Evolutionary conservation across 495 filamentous ascomycete species (phyloP), one percentile per base, ranked within the genome.

Genomic region (Aspergillus kassunensis): DNA sequence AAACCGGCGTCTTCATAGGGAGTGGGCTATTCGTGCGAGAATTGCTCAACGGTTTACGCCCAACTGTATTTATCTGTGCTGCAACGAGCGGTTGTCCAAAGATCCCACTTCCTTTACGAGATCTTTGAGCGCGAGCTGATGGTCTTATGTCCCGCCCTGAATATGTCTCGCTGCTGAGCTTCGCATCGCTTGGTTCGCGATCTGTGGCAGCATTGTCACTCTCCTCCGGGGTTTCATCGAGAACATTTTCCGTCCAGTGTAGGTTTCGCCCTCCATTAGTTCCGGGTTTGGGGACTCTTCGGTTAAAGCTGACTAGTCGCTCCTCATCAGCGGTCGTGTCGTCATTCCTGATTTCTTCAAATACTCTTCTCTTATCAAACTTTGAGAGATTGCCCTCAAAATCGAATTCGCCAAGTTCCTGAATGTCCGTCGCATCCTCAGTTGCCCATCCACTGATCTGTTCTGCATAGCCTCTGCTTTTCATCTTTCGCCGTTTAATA

Each of bases 401-500:
- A 69, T 97, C 91, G 55, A 97, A 97, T 53, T 97, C 92, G 1
- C 86, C 88, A 70, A 89, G 77, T 61, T 92, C 92, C 68, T 96
- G 92, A n/a, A 96, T 90, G 67, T 98, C 93, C 2, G 90, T 95
- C 20, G 90, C 90, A 67, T 97, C 91, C 64, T 95, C 93, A 0
- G 92, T 97, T 33, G 90, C 91, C 93, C 93, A 98, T 11, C 90
- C 93, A 70, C 87, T 95, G 16, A 88, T 79, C 54, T 86, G 77
- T 19, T 80, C 79, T 10, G 74, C 72, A 21, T 77, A 75, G 44
- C 73, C 65, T 25, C 74, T 71, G 51, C 75, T 73, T 59, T 71
- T 78, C 64, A 76, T 80, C 79, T 62, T 85, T 64, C 58, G 77
- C 69, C 65, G 77, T 70, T 68, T 61, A 19, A 63, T 57, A 53